These are phyloP conservation scores for Stachybotrys chartarum DNA, from an alignment of 2,329 filamentous ascomycete species.

Conservation along the genomic window DNA sequence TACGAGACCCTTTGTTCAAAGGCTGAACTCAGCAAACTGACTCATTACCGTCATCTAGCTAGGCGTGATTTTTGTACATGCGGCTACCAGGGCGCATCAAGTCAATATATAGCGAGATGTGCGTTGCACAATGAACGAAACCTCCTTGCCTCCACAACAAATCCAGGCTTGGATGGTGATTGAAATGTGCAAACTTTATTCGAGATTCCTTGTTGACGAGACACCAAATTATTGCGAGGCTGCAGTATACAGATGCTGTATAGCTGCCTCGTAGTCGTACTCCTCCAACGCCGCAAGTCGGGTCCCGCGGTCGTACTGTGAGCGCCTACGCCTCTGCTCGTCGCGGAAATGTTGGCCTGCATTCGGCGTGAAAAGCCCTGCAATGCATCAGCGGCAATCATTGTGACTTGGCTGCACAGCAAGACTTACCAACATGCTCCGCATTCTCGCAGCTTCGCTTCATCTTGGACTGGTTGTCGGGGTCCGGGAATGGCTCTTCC, in stretches of 20 bases:
- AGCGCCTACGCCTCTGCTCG: slow-evolving; percentile 68
- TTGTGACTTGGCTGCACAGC: not conserved
- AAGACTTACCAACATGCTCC: slow-evolving; percentile 64
- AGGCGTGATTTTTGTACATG: slow-evolving; percentile 6
- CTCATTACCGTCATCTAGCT: slow-evolving; percentile 5
- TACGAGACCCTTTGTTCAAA: not conserved
- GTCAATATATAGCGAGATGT: slow-evolving; percentile 6
- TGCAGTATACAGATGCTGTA: slow-evolving; percentile 29
- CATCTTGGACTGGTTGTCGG: slow-evolving; percentile 83
- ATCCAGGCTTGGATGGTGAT: not conserved
- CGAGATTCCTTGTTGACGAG: not conserved
- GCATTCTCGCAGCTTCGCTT: slow-evolving; percentile 83
- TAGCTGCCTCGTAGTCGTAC: slow-evolving; percentile 41
- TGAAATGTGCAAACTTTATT: not conserved
- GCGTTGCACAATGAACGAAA: not conserved
- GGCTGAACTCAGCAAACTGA: not conserved
- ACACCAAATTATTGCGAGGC: not conserved
- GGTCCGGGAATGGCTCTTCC: slow-evolving; percentile 68
- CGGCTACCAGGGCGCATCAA: slow-evolving; percentile 5
- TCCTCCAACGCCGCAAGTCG: slow-evolving; percentile 62
- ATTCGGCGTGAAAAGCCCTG: slow-evolving; percentile 74
- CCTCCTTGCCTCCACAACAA: not conserved
- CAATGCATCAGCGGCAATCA: not conserved
- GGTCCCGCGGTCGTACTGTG: slow-evolving; percentile 77
- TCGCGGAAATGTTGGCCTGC: slow-evolving; percentile 66